Evolutionary conservation across 306 rosid species (phyloP).

Genomic region (Boehmeria nivea): DNA sequence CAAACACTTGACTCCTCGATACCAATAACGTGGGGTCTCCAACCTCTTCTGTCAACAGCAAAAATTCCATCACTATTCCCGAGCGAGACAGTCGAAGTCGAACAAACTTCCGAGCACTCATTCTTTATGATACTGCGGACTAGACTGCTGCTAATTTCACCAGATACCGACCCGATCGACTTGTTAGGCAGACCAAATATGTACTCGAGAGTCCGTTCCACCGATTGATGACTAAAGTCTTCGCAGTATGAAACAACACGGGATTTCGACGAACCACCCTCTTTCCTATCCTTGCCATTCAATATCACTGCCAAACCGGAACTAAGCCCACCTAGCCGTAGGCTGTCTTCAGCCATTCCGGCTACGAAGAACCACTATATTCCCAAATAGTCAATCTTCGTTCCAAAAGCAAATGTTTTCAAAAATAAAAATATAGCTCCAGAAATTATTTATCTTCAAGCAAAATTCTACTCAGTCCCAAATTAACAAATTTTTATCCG

Average conservation of each 20-base stretch:
- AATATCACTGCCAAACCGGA: constrained; percentile 90
- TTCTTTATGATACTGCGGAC: constrained; percentile 50
- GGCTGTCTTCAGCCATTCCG: constrained; percentile 74
- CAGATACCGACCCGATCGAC: constrained; percentile 48
- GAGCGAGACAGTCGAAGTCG: constrained; percentile 17
- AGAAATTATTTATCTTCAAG: constrained; percentile 9
- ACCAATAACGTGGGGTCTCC: too few species aligned
- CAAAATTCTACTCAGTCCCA: constrained; percentile 17
- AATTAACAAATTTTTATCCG: constrained; percentile 21
- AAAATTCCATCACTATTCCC: constrained; percentile 46
- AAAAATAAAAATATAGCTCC: constrained; percentile 19
- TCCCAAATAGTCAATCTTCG: constrained; percentile 29
- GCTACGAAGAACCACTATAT: constrained; percentile 25
- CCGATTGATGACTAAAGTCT: constrained; percentile 67
- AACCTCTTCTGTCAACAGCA: constrained; percentile 29
- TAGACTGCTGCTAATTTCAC: constrained; percentile 43
- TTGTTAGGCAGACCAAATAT: constrained; percentile 81
- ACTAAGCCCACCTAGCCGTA: constrained; percentile 72
- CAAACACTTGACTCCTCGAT: constrained; percentile 66
- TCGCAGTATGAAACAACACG: constrained; percentile 75
- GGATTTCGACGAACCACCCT: constrained; percentile 44
- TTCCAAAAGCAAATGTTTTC: constrained; percentile 25
- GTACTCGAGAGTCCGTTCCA: constrained; percentile 81
- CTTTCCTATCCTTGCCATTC: constrained; percentile 52
- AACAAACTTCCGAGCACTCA: constrained; percentile 39